Evolutionary conservation across 2,329 filamentous ascomycete genomes (phyloP).

Genomic region (Sclerotiophoma versabilis): DNA sequence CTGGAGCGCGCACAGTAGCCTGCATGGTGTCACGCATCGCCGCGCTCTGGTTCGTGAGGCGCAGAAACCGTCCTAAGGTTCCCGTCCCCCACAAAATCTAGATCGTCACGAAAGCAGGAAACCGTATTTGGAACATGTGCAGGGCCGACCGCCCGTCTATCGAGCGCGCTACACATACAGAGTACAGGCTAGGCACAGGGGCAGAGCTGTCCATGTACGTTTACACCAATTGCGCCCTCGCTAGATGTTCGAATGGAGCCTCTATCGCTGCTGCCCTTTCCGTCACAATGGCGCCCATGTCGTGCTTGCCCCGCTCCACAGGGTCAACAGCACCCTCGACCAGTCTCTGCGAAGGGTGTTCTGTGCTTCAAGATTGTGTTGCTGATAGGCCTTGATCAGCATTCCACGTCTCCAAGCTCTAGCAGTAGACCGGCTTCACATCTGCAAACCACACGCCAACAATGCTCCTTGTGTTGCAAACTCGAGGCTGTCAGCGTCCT

Average conservation of each 20-base stretch:
- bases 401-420: not conserved
- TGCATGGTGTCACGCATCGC: constrained; percentile 1
- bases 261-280: not conserved
- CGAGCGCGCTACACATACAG: not conserved
- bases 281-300: constrained; percentile 3
- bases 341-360: not conserved
- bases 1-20: constrained; percentile 3
- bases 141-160: not conserved
- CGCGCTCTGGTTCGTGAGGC: not conserved
- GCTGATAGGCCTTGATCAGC: not conserved
- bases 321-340: no score
- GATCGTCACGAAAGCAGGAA: not conserved
- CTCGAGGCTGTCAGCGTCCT: constrained; percentile 4
- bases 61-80: constrained; percentile 3
- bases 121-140: constrained; percentile 4
- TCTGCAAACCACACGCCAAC: constrained; percentile 7
- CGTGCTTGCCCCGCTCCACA: constrained; percentile 4
- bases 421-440: not conserved
- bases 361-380: not conserved
- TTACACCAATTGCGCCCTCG: not conserved
- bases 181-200: no score
- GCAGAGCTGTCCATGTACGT: not conserved
- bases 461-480: constrained; percentile 11
- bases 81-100: constrained; percentile 8
- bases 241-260: not conserved